Evolutionary conservation across 2,329 filamentous ascomycete species (phyloP).

Genomic region (Exophiala mesophila): DNA sequence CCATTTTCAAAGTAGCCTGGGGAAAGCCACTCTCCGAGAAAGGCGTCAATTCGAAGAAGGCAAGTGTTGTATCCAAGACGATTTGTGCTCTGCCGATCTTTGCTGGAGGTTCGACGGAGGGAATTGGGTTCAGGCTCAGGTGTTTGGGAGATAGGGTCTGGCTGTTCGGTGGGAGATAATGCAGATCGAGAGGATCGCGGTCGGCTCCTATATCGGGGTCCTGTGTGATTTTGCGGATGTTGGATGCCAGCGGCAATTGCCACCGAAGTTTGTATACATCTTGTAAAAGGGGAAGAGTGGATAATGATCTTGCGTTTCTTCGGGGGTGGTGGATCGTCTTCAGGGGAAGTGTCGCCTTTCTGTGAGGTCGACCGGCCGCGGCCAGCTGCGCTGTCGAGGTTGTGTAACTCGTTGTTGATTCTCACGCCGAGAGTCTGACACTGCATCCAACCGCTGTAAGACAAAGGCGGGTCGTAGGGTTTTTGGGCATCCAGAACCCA

Average conservation of each 20-base stretch:
- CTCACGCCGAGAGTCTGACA: conserved; percentile 73
- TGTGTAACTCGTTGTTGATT: conserved; percentile 67
- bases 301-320: conserved; percentile 67
- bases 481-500: conserved; percentile 92
- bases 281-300: conserved; percentile 87
- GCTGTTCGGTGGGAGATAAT: conserved; percentile 12
- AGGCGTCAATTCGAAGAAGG: conserved; percentile 75
- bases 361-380: background rate
- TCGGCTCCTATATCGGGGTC: conserved; percentile 23
- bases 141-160: conserved; percentile 21
- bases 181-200: conserved; percentile 21
- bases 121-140: conserved; percentile 3
- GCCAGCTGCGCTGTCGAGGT: conserved; percentile 39
- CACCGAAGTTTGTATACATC: conserved; percentile 88
- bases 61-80: conserved; percentile 18
- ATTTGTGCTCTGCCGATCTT: conserved; percentile 13
- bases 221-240: conserved; percentile 34
- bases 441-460: conserved; percentile 90
- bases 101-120: conserved; percentile 7
- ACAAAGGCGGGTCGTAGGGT: conserved; percentile 91
- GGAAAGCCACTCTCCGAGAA: conserved; percentile 91
- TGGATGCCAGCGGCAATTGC: conserved; percentile 80
- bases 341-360: conserved; percentile 18
- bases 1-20: conserved; percentile 92
- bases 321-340: conserved; percentile 12